Base-by-base conservation (phyloP, 129 eudicot genomes). In the Flaveria ramosissima region DNA sequence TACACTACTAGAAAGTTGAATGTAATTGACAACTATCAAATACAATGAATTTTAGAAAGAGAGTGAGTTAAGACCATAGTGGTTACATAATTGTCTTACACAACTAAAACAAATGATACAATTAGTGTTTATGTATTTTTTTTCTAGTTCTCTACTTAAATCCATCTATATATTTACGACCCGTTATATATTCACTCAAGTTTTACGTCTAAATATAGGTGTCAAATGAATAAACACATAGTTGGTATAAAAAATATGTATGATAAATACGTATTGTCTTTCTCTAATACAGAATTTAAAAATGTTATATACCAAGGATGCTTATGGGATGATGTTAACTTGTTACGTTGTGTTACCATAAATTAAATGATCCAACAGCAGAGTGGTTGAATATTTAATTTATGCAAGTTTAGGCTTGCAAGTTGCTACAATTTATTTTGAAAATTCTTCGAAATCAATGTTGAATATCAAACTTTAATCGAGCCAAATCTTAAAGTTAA, bases 341-440 rank as follows among this genome's bases (percentile, higher is more conserved):
- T 59, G 32, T 59, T 21, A 10, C 7, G 11, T 73, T 63, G 7
- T 43, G 11, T 41, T 10, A 30, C 30, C 52, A 42, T 4, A 26
- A 21, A 32, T 30, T 20, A 42, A 77, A 57, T 43, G 69, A 43
- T 26, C 24, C 16, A 55, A 16, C 36, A 51, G 20, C 56, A 20
- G 23, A 42, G 10, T 41, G 32, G 68, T 77, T 77, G 56, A 19
- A 59, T 48, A 30, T 71, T 71, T 57, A 78, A 26, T 70, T 46
- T 17, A 14, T 26, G 70, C 47, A 41, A 13, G 36, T 36, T 32
- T 21, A 13, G 52, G 50, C 27, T 51, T 53, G 68, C 74, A 68
- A 77, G 67, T 52, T 52, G 80, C 74, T 66, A 66, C 56, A 39
- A 30, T 19, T 68, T 77, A 48, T 55, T 39, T 77, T 52, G 68